phyloP scores from a whole-genome alignment of 257 asterid genomes.

The Solanum habrochaites region DNA sequence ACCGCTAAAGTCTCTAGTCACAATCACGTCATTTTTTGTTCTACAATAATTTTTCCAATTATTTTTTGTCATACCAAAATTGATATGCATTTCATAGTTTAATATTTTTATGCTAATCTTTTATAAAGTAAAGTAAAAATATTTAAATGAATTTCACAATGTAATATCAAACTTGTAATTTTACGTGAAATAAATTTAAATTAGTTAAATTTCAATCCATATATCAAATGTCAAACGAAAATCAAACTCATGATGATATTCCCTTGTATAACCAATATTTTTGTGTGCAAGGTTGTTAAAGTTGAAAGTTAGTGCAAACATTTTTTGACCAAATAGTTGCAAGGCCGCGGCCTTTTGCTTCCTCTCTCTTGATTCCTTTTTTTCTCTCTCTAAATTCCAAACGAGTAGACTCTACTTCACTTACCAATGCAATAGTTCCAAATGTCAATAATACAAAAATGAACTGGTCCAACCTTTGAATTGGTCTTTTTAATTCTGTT shows the following conservation, averaged over 20 bases:
- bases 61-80: background rate
- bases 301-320: background rate
- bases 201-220: accelerated
- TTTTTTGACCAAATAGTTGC: background rate
- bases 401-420: background rate
- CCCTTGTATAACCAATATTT: background rate
- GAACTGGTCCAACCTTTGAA: background rate
- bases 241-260: background rate
- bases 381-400: background rate
- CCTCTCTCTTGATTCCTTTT: background rate
- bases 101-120: background rate
- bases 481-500: background rate
- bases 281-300: background rate
- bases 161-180: too few species aligned
- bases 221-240: too few species aligned
- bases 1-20: too few species aligned
- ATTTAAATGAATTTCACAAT: background rate
- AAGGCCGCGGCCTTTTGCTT: background rate
- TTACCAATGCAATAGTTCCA: background rate
- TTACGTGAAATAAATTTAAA: accelerated
- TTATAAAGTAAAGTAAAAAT: background rate
- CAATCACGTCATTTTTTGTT: too few species aligned
- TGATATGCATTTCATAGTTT: background rate
- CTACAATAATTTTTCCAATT: too few species aligned
- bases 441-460: background rate